phyloP scores from a whole-genome alignment of 2,329 filamentous ascomycete genomes.

The Neofusicoccum parvum region DNA sequence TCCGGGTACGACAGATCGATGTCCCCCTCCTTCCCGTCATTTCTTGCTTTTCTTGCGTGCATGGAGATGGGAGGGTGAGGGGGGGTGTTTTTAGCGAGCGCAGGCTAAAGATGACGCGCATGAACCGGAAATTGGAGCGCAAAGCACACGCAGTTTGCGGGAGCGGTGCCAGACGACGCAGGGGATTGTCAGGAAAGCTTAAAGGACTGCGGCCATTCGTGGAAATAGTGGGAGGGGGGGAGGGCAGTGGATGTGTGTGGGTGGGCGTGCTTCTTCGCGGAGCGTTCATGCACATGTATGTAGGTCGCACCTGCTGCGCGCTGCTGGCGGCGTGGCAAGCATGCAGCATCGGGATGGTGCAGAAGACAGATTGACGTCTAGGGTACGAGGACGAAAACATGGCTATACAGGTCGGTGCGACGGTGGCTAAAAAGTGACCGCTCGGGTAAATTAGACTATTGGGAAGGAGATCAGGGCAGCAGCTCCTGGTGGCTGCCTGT shows the following conservation, averaged over 20 bases:
- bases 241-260: neutral
- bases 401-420: neutral
- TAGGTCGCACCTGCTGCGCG: neutral
- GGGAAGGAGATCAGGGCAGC: neutral
- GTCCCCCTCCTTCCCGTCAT: neutral
- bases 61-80: neutral
- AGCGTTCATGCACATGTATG: neutral
- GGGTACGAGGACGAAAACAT: neutral
- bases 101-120: conserved; percentile 2
- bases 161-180: neutral
- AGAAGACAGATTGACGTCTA: neutral
- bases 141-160: neutral
- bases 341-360: conserved; percentile 15
- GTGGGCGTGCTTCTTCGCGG: neutral
- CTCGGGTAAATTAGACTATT: neutral
- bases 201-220: neutral
- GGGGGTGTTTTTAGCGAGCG: neutral
- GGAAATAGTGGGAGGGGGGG: neutral
- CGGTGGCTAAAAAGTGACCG: conserved; percentile 2
- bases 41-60: neutral
- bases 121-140: neutral
- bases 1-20: neutral
- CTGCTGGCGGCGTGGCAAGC: conserved; percentile 4
- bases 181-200: neutral
- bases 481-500: neutral